Evolutionary conservation across 257 asterid genomes (phyloP), one percentile per base, ranked within the genome.

Genomic region (Nicotiana paniculata): DNA sequence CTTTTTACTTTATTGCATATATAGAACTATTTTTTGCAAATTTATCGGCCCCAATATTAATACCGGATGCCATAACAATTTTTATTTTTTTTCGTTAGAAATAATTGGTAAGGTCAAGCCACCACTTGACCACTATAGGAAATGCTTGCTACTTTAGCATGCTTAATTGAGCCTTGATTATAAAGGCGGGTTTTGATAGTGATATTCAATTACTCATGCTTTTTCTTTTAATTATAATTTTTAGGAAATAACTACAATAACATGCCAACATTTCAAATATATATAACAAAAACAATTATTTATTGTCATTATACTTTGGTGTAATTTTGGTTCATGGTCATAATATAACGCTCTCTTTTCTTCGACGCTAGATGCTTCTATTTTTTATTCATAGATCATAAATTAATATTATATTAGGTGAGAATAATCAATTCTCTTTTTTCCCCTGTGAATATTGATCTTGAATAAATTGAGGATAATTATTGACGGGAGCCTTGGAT

Each of bases 71-170:
- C 46, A 39, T 0, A 6, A 35, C 1, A 37, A 37, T 1, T 37
- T 1, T 8, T 28, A 28, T 28, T 0, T 43, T 32, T 43, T 39
- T 6, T 1, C 8, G 2, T 1, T 58, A 74, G 9, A 46, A 54
- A 30, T 46, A 72, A 72, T 72, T 72, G 79, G 79, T 48, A 74
- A 46, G 78, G n/a, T 46, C 59, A 72, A 72, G 24, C 61, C 61
- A 5, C 58, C 78, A 72, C 21, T 6, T 43, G 58, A 53, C 18
- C 18, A 53, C 17, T 53, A 53, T 53, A 13, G 18, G 18, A 53
- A 11, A 53, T 13, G 17, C 16, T 53, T 15, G 17, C 26, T 46
- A 48, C 15, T 46, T 24, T 13, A 72, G 61, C 79, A 46, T 72
- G 37, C 61, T 30, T 72, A 15, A 43, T 43, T 43, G 24, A 72